Base-by-base conservation (phyloP, 2,329 filamentous ascomycete species). In the Stachybotrys echinatus region DNA sequence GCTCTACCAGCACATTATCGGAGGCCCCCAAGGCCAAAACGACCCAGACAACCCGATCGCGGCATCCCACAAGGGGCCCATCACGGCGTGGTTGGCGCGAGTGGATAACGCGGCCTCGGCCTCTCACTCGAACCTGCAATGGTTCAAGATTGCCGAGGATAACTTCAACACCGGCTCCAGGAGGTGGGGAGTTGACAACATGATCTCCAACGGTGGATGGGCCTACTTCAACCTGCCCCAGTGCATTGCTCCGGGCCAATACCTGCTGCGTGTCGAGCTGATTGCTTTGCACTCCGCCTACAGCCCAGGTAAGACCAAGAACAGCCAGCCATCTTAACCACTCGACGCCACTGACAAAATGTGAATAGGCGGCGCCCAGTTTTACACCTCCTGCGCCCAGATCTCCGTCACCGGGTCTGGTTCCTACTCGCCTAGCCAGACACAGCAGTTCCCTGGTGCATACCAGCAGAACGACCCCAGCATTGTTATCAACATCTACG, bases 101-200 rank as follows among this genome's bases (percentile, higher is more conserved):
- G 76, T 79, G 18, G 60, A 65, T 52, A 69, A 77, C 49, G 74
- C 76, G 2, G 68, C 69, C 12, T 70, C 65, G 1, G 65, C 73
- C 8, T 59, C 63, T 5, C 60, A 67, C 6, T 57, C 60, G 2
- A 66, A 67, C 22, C 64, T 67, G 6, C 61, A 65, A 23, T 80
- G 75, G 76, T 78, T 80, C 67, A 81, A 81, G 66, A 67, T 80
- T 48, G 70, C 68, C 54, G 70, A 75, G 58, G 67, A 72, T 49
- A 68, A 70, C 14, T 56, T 62, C 27, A 45, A 57, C 23, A 62
- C 61, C 23, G n/a, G 47, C 20, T n/a, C 42, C 2, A 49, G 50
- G 38, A 51, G 47, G 12, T 57, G 67, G 67, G 67, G 61, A n/a
- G 66, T 65, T 19, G 58, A 59, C 50, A 54, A 50, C 34, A 38